Conservation (phyloP, 345 rosid genomes). For the Corchorus olitorius region DNA sequence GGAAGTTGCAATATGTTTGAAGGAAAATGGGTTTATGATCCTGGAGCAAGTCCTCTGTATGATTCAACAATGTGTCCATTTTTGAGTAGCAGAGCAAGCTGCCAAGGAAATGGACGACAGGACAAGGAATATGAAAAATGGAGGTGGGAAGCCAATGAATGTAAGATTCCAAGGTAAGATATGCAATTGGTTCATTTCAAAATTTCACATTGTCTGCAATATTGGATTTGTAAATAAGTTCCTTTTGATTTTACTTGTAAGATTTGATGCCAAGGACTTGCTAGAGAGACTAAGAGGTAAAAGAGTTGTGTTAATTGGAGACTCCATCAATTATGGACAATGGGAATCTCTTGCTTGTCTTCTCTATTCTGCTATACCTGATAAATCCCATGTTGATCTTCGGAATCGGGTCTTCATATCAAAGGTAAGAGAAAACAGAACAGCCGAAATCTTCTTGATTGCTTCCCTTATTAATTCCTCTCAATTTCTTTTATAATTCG, state of each 20-base stretch:
- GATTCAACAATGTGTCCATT: conserved; percentile 41
- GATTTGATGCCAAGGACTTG: conserved; percentile 52
- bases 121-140: conserved; percentile 55
- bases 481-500: too few species aligned
- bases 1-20: conserved; percentile 41
- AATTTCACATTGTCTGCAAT: background rate
- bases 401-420: conserved; percentile 40
- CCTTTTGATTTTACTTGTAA: conserved; percentile 18
- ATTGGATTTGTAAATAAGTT: background rate
- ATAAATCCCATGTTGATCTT: conserved; percentile 27
- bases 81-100: conserved; percentile 48
- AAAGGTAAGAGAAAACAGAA: conserved; percentile 28
- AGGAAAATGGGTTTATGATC: conserved; percentile 58
- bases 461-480: too few species aligned
- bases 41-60: conserved; percentile 34
- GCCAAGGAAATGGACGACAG: conserved; percentile 52
- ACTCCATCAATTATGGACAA: conserved; percentile 58
- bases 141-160: conserved; percentile 53
- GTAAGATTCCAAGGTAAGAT: conserved; percentile 47
- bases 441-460: background rate
- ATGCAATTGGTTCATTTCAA: background rate
- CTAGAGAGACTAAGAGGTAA: conserved; percentile 51
- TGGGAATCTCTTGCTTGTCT: conserved; percentile 64
- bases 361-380: conserved; percentile 45
- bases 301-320: conserved; percentile 55